Base-by-base conservation (phyloP, 192 early-diverging fungal species). In the Entomortierella chlamydospora region DNA sequence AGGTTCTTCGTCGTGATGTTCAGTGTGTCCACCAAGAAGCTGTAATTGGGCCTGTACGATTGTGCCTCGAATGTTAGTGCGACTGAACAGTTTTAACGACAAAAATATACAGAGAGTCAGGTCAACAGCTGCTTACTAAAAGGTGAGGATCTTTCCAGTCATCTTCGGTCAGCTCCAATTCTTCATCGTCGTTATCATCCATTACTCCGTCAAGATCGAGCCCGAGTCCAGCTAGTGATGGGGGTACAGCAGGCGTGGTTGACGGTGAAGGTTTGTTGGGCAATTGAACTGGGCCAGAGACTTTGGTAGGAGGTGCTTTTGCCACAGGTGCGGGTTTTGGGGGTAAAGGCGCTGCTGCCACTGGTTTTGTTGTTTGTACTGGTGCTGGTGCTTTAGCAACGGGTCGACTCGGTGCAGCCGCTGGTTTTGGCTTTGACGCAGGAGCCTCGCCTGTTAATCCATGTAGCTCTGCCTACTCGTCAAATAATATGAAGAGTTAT, bases 101-200 rank as follows among this genome's bases (percentile, higher is more conserved):
- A 37, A 37, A 10, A 37, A 37, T 4, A 37, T 10, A 50, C 3
- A 22, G 47, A 17, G 17, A 22, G 15, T 4, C 17, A 17, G 15
- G 28, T 5, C 28, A 57, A 37, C 17, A 30, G 0, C 18, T 31
- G 45, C 57, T 60, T 81, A 86, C 88, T 83, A 95, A 72, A 33
- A 95, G 79, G n/a, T 84, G 80, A 7, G 94, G 94, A 70, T 95
- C 92, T 37, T 92, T 90, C 79, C 92, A 72, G 71, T 95, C 94
- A 6, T 86, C 84, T 25, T 95, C 94, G 10, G 85, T 88, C 41
- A 95, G 78, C 18, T 90, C 88, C 7, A 94, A 85, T 12, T 91
- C 87, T 9, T 82, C 84, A 49, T 91, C 84, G 18, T 87, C 87
- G n/a, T n/a, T n/a, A 23, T 84, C 66, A 9, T 79, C 61, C 57